These are phyloP conservation scores for Nidularia sp. DNA, from an alignment of 768 basidiomycete species.

Conservation along the genomic window DNA sequence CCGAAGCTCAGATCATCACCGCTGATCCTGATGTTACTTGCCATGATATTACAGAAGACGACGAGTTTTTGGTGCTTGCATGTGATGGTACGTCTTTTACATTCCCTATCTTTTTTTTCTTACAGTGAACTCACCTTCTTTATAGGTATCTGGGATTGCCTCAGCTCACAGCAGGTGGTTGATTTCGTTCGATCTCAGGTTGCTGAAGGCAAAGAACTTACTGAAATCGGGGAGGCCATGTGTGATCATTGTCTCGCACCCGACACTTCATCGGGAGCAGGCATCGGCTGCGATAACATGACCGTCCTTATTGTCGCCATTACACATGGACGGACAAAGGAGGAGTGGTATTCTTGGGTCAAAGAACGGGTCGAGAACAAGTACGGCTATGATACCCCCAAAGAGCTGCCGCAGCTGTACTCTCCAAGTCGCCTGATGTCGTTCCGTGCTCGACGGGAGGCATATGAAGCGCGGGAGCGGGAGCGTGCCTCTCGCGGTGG, in stretches of 20 bases:
- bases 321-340: constrained; percentile 80
- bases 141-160: constrained; percentile 98
- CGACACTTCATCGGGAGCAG: constrained; percentile 83
- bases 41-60: constrained; percentile 81
- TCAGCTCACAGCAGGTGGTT: constrained; percentile 88
- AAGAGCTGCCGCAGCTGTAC: constrained; percentile 72
- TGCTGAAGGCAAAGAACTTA: constrained; percentile 71
- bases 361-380: constrained; percentile 72
- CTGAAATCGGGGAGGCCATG: constrained; percentile 84
- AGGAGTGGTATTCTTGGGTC: constrained; percentile 92
- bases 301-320: constrained; percentile 89
- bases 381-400: constrained; percentile 78
- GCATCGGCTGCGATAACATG: constrained; percentile 99
- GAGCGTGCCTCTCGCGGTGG: constrained; percentile 5
- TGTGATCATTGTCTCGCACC: constrained; percentile 94
- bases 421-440: constrained; percentile 57
- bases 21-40: constrained; percentile 86
- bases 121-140: background rate
- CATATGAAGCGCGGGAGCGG: constrained; percentile 45
- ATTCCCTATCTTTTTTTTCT: background rate
- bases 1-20: constrained; percentile 94
- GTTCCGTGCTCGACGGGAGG: constrained; percentile 60
- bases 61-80: constrained; percentile 95
- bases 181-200: constrained; percentile 84
- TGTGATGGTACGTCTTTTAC: constrained; percentile 72